Base-by-base conservation (phyloP, 2,329 filamentous ascomycete species). In the Sodiomyces alkalinus region DNA sequence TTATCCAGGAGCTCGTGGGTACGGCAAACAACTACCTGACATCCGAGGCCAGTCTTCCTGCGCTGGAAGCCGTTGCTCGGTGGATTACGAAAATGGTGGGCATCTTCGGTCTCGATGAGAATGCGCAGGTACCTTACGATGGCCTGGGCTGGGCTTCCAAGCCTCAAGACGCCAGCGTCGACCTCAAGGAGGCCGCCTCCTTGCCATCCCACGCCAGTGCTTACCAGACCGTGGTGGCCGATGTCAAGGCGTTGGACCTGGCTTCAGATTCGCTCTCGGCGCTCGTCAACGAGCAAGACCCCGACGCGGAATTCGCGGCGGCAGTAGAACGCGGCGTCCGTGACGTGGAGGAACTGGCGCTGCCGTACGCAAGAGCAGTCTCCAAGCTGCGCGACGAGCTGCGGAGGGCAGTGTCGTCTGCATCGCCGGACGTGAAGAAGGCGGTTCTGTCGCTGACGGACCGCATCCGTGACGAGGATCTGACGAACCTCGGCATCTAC, bases 31-130 rank as follows among this genome's bases (percentile, higher is more conserved):
- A 64, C 29, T 57, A 63, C 39, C 53, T 70, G 52, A 58, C 10
- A 55, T 61, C 12, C 25, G 44, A 51, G 15, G 40, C 53, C 19
- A 60, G 68, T 35, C 47, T 68, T 11, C 39, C 44, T 7, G 58
- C 58, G 10, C 46, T 73, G 4, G 64, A 69, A 39, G 51, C 58
- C 2, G 57, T 81, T 30, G 83, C 79, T 6, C 64, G 69, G 29
- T 94, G 80, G 75, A 62, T 93, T 24, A 93, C 86, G 1, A 73
- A 73, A 32, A 78, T 93, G 33, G 74, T 90, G 11, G 77, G 79
- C 34, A 81, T 87, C 35, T 80, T 94, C 35, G 87, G 87, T 22
- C 66, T 94, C 0, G 77, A 86, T 44, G 60, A 68, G 3, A 64
- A 66, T 37, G 65, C 66, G n/a, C 48, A 42, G 6, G 44, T 60